Base-by-base conservation (phyloP, 2,329 filamentous ascomycete genomes). In the Fonsecaea erecta region DNA sequence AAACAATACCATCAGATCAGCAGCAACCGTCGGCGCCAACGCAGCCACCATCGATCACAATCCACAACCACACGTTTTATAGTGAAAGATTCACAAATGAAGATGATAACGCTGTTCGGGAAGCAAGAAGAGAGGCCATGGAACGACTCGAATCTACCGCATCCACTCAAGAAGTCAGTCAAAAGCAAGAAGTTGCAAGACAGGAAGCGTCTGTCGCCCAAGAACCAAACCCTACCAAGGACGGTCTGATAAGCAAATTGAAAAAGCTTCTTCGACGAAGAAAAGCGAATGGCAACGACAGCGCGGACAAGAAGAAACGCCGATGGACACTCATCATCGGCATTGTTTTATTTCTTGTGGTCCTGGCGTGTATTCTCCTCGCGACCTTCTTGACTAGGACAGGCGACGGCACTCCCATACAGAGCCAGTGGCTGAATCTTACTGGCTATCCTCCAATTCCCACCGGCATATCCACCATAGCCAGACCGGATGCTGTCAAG, bases 361-460 rank as follows among this genome's bases (percentile, higher is more conserved):
- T 75, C 14, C 69, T 72, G 8, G 62, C 88, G 24, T 79, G 81
- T 28, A 74, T 87, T 26, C 81, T 85, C 2, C 77, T 90, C 11
- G 84, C 83, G 0, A 83, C 87, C 12, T 82, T 85, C 1, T 77
- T 92, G 48, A 82, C 81, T 60, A 80, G 77, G 68, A 78, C 78
- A 69, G 74, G 77, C 46, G 72, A 79, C 73, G 71, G 71, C 62
- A 81, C 75, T 2, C 76, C 79, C 0, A 77, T 81, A 8, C 75
- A 84, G 69, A 83, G 84, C 1, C 79, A 84, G 55, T 97, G 92
- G 90, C 82, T 97, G 63, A 97, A 96, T 74, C 76, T 96, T 67
- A 96, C 93, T 0, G 88, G 88, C 57, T 97, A 91, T 71, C 93
- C 93, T 18, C 90, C 93, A 0, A 91, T 97, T 73, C 92, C 91